Percentiles rank a stretch among this genome's conserved stretches.
phyloP scores from a whole-genome alignment of 2,329 filamentous ascomycete genomes.

The Diaporthe sp. region DNA sequence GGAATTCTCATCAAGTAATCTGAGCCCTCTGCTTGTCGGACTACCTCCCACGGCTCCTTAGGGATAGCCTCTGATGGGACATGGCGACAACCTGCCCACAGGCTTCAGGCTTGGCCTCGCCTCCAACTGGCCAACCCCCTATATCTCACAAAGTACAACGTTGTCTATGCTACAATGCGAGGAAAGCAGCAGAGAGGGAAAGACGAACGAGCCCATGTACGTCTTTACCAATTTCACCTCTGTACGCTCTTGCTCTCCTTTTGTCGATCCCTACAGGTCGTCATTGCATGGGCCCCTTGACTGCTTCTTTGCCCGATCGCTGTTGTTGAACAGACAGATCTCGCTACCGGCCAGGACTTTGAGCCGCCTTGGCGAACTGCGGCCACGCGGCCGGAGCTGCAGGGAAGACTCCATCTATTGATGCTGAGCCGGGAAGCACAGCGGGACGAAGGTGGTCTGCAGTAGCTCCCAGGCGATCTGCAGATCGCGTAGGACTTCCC shows the following conservation, averaged over 20 bases:
- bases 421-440: conserved; percentile 14
- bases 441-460: conserved; percentile 25
- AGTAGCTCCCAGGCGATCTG: conserved; percentile 26
- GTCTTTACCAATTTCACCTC: neutral
- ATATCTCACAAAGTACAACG: neutral
- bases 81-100: too few species aligned
- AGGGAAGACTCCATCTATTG: conserved; percentile 23
- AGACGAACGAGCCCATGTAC: neutral
- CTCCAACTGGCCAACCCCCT: neutral
- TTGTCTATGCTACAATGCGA: neutral
- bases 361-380: conserved; percentile 17
- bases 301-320: neutral
- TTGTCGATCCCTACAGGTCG: neutral
- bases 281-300: neutral
- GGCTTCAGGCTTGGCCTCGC: neutral
- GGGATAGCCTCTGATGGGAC: neutral
- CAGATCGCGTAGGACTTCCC: conserved; percentile 28
- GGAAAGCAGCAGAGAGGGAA: neutral
- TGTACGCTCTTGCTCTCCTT: neutral
- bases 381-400: conserved; percentile 26
- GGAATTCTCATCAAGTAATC: neutral
- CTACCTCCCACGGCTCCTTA: neutral
- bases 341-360: neutral
- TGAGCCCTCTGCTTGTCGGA: neutral
- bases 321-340: neutral